Conservation (phyloP, 257 asterid species). For the Plectranthus barbatus region DNA sequence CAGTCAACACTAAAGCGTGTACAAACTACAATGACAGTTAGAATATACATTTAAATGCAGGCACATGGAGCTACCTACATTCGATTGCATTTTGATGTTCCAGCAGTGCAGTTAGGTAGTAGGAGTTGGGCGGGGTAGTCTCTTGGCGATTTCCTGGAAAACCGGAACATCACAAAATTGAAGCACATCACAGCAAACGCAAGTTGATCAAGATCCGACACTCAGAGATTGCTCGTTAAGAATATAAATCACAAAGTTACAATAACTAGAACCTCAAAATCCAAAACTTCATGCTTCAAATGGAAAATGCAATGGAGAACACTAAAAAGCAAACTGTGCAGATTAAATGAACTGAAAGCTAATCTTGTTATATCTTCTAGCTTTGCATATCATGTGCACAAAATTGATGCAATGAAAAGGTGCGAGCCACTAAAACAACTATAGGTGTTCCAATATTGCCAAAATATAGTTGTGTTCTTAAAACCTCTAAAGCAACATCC, state of each 20-base stretch:
- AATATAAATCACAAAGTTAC: background rate
- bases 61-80: conserved; percentile 23
- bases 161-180: background rate
- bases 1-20: background rate
- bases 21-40: background rate
- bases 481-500: background rate
- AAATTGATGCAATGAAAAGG: background rate
- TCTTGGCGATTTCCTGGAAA: conserved; percentile 72
- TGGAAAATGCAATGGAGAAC: background rate
- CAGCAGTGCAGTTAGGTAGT: conserved; percentile 31
- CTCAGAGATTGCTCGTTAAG: background rate
- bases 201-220: background rate
- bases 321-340: background rate
- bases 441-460: background rate
- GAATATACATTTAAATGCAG: conserved; percentile 40
- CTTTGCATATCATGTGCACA: background rate
- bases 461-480: background rate
- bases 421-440: background rate
- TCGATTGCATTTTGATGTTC: background rate
- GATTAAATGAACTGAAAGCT: background rate
- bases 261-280: too few species aligned
- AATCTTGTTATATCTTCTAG: background rate
- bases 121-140: conserved; percentile 67
- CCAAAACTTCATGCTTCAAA: background rate
- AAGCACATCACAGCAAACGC: background rate